Percentiles rank a stretch among this genome's conserved stretches.
Conservation (phyloP, 371 early-diverging fungal species). For the Apophysomyces trapeziformis region DNA sequence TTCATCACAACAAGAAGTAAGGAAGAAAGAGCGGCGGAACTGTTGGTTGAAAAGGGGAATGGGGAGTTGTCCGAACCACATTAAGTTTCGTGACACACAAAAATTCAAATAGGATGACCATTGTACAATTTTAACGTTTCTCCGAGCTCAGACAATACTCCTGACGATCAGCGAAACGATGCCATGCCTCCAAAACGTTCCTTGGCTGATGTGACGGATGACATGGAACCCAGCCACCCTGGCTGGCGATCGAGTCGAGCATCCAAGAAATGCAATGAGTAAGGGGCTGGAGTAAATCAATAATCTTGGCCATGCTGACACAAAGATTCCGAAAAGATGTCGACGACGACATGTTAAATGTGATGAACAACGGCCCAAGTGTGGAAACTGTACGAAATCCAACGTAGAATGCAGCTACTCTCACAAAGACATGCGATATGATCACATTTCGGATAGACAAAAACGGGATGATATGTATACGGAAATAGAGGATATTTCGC, state of each 20-base stretch:
- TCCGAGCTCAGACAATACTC: slow-evolving; percentile 1
- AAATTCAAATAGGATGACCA: not conserved
- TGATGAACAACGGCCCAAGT: slow-evolving; percentile 27
- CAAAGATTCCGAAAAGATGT: slow-evolving; percentile 14
- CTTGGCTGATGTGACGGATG: slow-evolving; percentile 6
- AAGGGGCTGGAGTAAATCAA: not conserved
- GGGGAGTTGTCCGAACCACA: slow-evolving; percentile 6
- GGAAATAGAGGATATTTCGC: slow-evolving; percentile 30
- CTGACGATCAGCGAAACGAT: slow-evolving; percentile 7
- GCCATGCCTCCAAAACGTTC: slow-evolving; percentile 9
- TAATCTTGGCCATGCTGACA: not conserved
- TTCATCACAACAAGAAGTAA: not conserved
- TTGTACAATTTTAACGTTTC: slow-evolving; percentile 10
- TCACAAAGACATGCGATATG: slow-evolving; percentile 28
- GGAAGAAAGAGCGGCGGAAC: not conserved
- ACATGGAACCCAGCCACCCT: not conserved
- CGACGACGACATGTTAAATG: slow-evolving; percentile 35
- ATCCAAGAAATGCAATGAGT: slow-evolving; percentile 35
- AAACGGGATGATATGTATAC: slow-evolving; percentile 31
- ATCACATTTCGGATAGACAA: slow-evolving; percentile 30
- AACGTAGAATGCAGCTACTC: slow-evolving; percentile 32
- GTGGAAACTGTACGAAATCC: slow-evolving; percentile 27
- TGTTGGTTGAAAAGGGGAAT: slow-evolving; percentile 1
- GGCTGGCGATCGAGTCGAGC: slow-evolving; percentile 20
- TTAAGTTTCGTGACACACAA: slow-evolving; percentile 7